Percentiles rank a stretch among this genome's conserved stretches.
Conservation (phyloP, 805 yeast species). For the Candida quercuum region DNA sequence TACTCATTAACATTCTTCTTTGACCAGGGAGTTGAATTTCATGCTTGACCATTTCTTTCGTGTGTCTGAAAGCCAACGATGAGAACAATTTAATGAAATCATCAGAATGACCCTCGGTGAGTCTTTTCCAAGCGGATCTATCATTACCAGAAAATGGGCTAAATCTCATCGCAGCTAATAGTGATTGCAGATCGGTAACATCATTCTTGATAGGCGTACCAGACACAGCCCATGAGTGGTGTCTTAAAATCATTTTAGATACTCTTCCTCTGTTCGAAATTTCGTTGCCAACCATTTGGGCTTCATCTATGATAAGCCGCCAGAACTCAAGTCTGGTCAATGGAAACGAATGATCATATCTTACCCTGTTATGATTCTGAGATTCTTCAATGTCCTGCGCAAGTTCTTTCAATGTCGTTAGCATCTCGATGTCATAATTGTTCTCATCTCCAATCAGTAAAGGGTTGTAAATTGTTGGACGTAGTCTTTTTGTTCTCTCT, state of each 20-base stretch:
- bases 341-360: constrained; percentile 67
- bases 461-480: constrained; percentile 4
- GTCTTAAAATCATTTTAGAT: constrained; percentile 72
- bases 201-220: constrained; percentile 84
- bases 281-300: constrained; percentile 81
- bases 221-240: constrained; percentile 95
- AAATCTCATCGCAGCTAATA: constrained; percentile 59
- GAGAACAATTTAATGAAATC: constrained; percentile 52
- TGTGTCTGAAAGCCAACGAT: constrained; percentile 64
- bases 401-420: constrained; percentile 7
- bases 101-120: constrained; percentile 6
- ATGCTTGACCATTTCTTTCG: constrained; percentile 73
- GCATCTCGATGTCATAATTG: background rate
- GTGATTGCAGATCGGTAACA: constrained; percentile 62
- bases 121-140: constrained; percentile 11
- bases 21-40: constrained; percentile 82
- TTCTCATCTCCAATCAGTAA: background rate
- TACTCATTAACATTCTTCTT: constrained; percentile 56
- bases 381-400: constrained; percentile 9
- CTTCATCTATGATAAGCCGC: constrained; percentile 90
- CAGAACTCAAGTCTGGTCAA: constrained; percentile 78
- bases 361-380: constrained; percentile 3
- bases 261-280: constrained; percentile 74
- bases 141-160: constrained; percentile 52
- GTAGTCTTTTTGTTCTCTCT: constrained; percentile 23